phyloP scores from a whole-genome alignment of 2,329 filamentous ascomycete genomes.

The Paramyrothecium roridum region DNA sequence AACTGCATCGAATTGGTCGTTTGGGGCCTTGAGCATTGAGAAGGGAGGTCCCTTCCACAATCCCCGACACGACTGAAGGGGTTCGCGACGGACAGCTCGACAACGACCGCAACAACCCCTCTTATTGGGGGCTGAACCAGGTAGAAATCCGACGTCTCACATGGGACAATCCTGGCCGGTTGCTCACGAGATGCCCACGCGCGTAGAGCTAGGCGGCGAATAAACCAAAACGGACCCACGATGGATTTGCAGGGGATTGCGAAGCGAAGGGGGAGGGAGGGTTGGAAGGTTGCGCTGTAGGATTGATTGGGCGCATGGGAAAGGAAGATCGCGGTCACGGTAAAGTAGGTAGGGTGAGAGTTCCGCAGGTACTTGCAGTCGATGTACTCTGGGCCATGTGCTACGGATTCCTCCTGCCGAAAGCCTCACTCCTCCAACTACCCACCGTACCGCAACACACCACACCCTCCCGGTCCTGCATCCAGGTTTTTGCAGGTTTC shows the following conservation, averaged over 20 bases:
- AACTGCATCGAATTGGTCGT: too few species aligned
- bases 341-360: background rate
- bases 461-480: too few species aligned
- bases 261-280: background rate
- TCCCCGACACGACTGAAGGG: background rate
- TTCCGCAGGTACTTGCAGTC: background rate
- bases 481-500: background rate
- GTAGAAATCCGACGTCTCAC: background rate
- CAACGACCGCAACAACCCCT: background rate
- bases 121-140: background rate
- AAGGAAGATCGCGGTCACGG: background rate
- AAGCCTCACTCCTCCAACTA: background rate
- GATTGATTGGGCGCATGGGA: background rate
- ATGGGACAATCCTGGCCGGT: background rate
- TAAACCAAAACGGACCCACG: background rate
- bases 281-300: too few species aligned
- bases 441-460: background rate
- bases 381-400: background rate
- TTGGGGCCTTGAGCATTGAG: too few species aligned
- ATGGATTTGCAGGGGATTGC: background rate
- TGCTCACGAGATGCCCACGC: background rate
- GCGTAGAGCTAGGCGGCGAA: background rate
- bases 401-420: background rate
- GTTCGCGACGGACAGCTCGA: background rate
- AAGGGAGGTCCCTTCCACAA: too few species aligned